Percentiles rank a stretch among this genome's conserved stretches.
phyloP scores from a whole-genome alignment of 768 basidiomycete species.

The Termitomyces bulborhizus region DNA sequence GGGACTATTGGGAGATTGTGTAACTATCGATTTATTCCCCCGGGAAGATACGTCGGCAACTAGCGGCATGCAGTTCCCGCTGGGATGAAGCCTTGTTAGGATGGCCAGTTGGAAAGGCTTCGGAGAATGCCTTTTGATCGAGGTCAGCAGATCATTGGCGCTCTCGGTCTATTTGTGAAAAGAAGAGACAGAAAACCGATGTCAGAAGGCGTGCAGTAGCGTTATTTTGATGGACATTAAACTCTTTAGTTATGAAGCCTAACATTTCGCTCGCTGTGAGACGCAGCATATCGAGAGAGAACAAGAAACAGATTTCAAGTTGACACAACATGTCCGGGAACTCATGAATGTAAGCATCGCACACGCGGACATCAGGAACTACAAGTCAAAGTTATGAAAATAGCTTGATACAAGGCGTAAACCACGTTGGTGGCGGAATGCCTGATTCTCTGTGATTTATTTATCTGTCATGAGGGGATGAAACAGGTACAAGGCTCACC shows the following conservation, averaged over 20 bases:
- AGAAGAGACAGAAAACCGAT: background rate
- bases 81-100: background rate
- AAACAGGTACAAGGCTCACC: background rate
- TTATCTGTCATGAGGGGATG: background rate
- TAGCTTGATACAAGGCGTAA: background rate
- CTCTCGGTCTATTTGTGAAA: background rate
- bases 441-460: background rate
- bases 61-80: background rate
- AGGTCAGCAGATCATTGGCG: background rate
- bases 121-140: background rate
- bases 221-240: too few species aligned
- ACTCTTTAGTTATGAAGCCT: too few species aligned
- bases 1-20: background rate
- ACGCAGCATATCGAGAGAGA: too few species aligned
- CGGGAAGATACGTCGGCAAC: background rate
- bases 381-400: too few species aligned
- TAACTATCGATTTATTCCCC: background rate
- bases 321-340: too few species aligned
- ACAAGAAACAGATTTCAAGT: too few species aligned
- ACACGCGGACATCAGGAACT: too few species aligned
- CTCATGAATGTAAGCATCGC: too few species aligned
- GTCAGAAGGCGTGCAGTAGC: too few species aligned
- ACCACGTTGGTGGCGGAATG: background rate
- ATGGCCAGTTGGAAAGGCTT: background rate
- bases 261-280: too few species aligned